Evolutionary conservation across 108 stramenopile species (phyloP).

Genomic region (Nannochloropsis gaditana): DNA sequence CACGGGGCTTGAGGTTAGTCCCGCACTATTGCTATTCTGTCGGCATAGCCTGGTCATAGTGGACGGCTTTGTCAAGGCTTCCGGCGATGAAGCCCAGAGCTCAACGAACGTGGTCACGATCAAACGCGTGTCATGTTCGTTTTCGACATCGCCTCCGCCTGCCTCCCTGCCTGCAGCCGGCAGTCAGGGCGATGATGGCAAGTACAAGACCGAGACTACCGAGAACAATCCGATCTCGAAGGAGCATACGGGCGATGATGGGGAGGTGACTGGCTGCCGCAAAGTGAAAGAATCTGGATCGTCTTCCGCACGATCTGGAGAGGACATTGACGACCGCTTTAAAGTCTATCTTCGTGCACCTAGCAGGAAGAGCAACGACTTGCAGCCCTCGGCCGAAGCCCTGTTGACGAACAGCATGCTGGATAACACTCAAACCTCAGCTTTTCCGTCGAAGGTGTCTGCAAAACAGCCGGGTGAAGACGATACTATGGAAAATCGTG

Average conservation of each 20-base stretch:
- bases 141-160: not conserved
- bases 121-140: not conserved
- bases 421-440: not conserved
- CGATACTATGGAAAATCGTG: not conserved
- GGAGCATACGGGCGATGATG: no score
- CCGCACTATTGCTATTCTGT: conserved; percentile 28
- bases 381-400: not conserved
- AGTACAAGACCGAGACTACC: not conserved
- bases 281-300: not conserved
- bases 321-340: not conserved
- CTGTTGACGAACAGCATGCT: not conserved
- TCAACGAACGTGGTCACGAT: not conserved
- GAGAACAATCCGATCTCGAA: no score
- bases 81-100: not conserved
- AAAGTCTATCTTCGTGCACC: not conserved
- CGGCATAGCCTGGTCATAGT: conserved; percentile 30
- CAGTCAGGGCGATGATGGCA: not conserved
- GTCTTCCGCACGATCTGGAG: not conserved
- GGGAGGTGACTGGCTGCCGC: not conserved
- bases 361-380: not conserved
- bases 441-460: not conserved
- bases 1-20: conserved; percentile 28
- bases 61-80: conserved; percentile 25
- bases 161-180: not conserved
- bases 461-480: not conserved